A percentile compares a stretch with the other conserved stretches of the same genome.
Conservation (phyloP, 2,329 filamentous ascomycete genomes). For the Colletotrichum magnum region DNA sequence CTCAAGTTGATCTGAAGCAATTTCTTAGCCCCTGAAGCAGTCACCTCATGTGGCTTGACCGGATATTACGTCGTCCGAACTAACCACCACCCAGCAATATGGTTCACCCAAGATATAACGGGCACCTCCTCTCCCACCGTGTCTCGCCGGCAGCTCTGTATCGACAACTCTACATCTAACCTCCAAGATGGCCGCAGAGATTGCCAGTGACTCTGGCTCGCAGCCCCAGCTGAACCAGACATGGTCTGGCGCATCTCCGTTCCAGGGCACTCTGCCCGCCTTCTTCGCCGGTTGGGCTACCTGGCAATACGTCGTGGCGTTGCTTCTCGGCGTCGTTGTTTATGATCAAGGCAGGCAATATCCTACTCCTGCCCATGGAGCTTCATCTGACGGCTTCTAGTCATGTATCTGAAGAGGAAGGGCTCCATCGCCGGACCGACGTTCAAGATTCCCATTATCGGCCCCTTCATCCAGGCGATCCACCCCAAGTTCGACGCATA, state of each 20-base stretch:
- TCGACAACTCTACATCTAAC: background rate
- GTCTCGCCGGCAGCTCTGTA: too few relatives aligned
- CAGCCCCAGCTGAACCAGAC: slow-evolving; percentile 14
- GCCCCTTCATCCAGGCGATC: slow-evolving; percentile 82
- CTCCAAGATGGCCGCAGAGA: slow-evolving; percentile 8
- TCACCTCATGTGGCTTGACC: background rate
- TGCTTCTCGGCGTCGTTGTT: slow-evolving; percentile 50
- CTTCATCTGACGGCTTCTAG: slow-evolving; percentile 51
- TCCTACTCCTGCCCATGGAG: fast-evolving
- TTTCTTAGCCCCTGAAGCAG: background rate
- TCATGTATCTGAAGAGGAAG: slow-evolving; percentile 73
- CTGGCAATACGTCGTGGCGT: slow-evolving; percentile 51
- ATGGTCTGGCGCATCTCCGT: slow-evolving; percentile 16
- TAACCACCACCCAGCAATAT: background rate
- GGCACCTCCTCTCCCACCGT: background rate
- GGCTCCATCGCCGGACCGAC: slow-evolving; percentile 73
- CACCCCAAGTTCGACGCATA: slow-evolving; percentile 82
- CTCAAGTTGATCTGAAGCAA: background rate
- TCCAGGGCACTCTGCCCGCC: background rate
- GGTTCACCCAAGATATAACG: background rate
- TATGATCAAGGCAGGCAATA: slow-evolving; percentile 54
- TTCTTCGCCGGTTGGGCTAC: slow-evolving; percentile 41
- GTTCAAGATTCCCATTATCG: slow-evolving; percentile 79
- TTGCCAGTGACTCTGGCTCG: background rate
- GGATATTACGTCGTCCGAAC: background rate